Conservation (phyloP, 2,329 filamentous ascomycete genomes). For the Cadophora luteo-olivacea region DNA sequence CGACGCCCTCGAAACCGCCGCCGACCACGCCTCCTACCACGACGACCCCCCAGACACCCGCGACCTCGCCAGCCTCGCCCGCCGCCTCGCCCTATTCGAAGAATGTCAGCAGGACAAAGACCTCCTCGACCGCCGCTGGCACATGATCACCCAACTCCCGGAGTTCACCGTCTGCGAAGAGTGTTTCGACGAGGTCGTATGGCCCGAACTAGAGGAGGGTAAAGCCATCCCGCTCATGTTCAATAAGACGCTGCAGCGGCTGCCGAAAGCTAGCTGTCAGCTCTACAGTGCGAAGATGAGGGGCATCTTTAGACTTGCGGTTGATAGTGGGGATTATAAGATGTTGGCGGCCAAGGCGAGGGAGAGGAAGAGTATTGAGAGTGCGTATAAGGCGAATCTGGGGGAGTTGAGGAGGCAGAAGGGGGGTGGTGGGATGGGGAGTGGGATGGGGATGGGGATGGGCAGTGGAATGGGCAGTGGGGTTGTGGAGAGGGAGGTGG, state of each 20-base stretch:
- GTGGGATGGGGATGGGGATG: too few relatives aligned
- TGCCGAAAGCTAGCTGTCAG: conserved; percentile 69
- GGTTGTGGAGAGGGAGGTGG: conserved; percentile 48
- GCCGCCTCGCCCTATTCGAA: conserved; percentile 32
- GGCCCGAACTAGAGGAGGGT: conserved; percentile 64
- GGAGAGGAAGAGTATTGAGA: conserved; percentile 54
- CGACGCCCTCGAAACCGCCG: conserved; percentile 63
- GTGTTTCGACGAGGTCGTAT: conserved; percentile 83
- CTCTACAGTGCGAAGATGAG: conserved; percentile 85
- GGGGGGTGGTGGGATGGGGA: conserved; percentile 2
- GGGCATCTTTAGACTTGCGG: conserved; percentile 70
- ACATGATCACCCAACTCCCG: conserved; percentile 76
- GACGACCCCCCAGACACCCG: conserved; percentile 37
- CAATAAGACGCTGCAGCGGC: conserved; percentile 63
- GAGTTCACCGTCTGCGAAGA: conserved; percentile 86
- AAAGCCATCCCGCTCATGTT: conserved; percentile 69
- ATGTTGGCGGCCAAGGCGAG: conserved; percentile 64
- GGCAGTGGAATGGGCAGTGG: too few relatives aligned
- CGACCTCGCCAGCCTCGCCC: conserved; percentile 37
- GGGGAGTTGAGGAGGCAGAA: conserved; percentile 33
- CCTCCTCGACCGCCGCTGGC: conserved; percentile 72
- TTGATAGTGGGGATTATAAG: conserved; percentile 68
- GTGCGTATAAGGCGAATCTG: conserved; percentile 35
- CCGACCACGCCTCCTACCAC: conserved; percentile 54
- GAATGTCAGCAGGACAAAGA: conserved; percentile 49